These are phyloP conservation scores for Rhynchospora breviuscula DNA, from an alignment of 176 grass and related monocot genomes.

Conservation along the genomic window DNA sequence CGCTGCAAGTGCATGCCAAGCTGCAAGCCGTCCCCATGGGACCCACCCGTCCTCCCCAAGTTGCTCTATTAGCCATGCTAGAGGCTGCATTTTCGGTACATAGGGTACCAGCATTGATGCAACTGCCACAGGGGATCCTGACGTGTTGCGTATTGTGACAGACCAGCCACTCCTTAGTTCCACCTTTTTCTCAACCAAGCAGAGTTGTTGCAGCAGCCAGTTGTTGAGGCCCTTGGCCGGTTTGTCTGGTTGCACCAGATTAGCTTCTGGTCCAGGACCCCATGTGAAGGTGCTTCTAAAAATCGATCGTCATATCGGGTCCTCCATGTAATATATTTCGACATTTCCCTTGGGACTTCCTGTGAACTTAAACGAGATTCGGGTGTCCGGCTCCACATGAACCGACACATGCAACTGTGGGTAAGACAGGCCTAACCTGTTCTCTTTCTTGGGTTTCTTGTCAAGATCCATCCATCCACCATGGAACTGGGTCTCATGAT, in stretches of 20 bases:
- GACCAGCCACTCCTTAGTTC: constrained; percentile 16
- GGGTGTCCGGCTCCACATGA: not conserved
- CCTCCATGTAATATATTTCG: not conserved
- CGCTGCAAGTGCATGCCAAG: not conserved
- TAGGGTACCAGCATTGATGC: constrained; percentile 9
- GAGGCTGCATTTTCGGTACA: not conserved
- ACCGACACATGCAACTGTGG: not conserved
- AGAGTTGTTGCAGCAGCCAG: not conserved
- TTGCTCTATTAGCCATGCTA: constrained; percentile 11
- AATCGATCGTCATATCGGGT: not conserved
- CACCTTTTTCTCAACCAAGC: not conserved
- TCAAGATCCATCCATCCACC: constrained; percentile 11
- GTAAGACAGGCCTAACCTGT: not conserved
- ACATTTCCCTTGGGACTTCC: constrained; percentile 5
- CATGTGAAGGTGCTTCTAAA: constrained; percentile 18
- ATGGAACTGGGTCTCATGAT: not conserved
- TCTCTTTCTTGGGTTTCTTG: constrained; percentile 20
- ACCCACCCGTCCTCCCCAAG: not conserved
- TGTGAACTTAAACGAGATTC: not conserved
- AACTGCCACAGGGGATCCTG: not conserved
- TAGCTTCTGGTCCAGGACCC: constrained; percentile 2
- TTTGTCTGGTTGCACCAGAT: not conserved
- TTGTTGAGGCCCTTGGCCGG: not conserved
- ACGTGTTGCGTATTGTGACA: not conserved
- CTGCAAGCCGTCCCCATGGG: not conserved